Conservation (phyloP, 2,329 filamentous ascomycete genomes). For the Bimuria novae-zelandiae region DNA sequence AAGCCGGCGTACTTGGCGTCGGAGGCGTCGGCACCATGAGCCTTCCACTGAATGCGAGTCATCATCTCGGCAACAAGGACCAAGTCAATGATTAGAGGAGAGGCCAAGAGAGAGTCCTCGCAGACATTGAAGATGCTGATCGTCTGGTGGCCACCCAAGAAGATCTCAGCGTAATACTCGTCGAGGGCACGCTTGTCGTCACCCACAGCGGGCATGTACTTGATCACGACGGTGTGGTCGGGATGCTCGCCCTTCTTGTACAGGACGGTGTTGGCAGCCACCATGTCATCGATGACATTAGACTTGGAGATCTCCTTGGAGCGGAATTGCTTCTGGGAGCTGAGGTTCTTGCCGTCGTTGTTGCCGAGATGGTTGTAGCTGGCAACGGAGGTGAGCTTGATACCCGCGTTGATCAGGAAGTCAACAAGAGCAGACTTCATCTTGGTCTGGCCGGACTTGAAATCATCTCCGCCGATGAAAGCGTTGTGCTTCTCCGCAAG, state of each 20-base stretch:
- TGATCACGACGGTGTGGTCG: constrained; percentile 98
- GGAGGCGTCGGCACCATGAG: constrained; percentile 54
- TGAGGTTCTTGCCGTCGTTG: constrained; percentile 98
- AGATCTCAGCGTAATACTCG: constrained; percentile 99
- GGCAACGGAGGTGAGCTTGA: constrained; percentile 97
- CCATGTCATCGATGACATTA: constrained; percentile 99
- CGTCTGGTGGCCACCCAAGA: constrained; percentile 96
- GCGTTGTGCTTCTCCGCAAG: constrained; percentile 84
- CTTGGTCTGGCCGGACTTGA: constrained; percentile 99
- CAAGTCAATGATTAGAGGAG: constrained; percentile 95
- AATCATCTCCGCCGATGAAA: constrained; percentile 97
- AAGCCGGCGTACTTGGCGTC: constrained; percentile 83
- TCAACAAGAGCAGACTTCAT: constrained; percentile 99
- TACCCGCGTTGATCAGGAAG: constrained; percentile 97
- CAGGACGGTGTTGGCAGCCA: constrained; percentile 88
- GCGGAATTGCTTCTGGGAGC: constrained; percentile 96
- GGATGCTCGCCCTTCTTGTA: constrained; percentile 94
- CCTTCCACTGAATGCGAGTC: constrained; percentile 95
- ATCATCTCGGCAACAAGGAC: constrained; percentile 95
- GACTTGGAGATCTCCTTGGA: constrained; percentile 99
- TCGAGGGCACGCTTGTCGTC: constrained; percentile 99
- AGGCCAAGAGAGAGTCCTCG: constrained; percentile 95
- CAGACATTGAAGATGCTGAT: constrained; percentile 99
- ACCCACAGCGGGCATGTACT: constrained; percentile 99
- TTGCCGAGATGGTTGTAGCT: constrained; percentile 99